Percentiles rank a stretch among this genome's conserved stretches.
These are phyloP conservation scores for Globisporangium carolinianum DNA, from an alignment of 352 stramenopile species.

Conservation along the genomic window DNA sequence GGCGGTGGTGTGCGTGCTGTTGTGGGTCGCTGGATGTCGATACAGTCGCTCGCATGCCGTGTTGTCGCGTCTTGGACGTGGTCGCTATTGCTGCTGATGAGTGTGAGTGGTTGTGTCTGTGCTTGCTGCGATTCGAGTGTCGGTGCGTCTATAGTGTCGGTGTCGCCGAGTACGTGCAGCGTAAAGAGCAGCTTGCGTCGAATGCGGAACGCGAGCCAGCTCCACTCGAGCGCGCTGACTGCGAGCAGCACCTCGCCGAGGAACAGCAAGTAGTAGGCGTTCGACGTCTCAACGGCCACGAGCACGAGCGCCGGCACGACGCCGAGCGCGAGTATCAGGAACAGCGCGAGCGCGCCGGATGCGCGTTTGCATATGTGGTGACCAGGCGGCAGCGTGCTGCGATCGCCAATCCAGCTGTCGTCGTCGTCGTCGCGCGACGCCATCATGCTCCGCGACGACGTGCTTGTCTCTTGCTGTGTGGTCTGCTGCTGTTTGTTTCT, in stretches of 20 bases:
- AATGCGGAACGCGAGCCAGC: slow-evolving; percentile 41
- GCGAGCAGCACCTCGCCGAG: slow-evolving; percentile 29
- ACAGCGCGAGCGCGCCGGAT: slow-evolving; percentile 15
- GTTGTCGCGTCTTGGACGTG: not conserved
- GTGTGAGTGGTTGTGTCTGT: not conserved
- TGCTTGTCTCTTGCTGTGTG: not conserved
- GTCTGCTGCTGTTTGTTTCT: not conserved
- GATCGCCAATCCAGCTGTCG: not conserved
- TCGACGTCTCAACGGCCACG: slow-evolving; percentile 26
- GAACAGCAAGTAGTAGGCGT: slow-evolving; percentile 35
- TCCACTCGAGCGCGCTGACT: slow-evolving; percentile 38
- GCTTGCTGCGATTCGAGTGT: not conserved
- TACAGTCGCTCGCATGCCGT: not conserved
- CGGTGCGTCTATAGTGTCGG: not conserved
- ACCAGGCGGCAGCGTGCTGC: slow-evolving; percentile 16
- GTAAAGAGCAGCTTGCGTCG: slow-evolving; percentile 33
- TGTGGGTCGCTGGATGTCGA: no score
- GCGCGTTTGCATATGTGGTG: slow-evolving; percentile 17
- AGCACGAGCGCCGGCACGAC: slow-evolving; percentile 24
- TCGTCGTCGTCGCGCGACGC: not conserved
- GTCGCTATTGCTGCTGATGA: not conserved
- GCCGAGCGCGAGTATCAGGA: slow-evolving; percentile 22
- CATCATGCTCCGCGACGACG: no score
- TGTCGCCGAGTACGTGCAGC: slow-evolving; percentile 7
- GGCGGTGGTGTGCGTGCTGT: no score